A percentile compares a stretch with the other conserved stretches of the same genome.
Evolutionary conservation across 345 rosid species (phyloP).

Genomic region (Moricandia moricandioides): DNA sequence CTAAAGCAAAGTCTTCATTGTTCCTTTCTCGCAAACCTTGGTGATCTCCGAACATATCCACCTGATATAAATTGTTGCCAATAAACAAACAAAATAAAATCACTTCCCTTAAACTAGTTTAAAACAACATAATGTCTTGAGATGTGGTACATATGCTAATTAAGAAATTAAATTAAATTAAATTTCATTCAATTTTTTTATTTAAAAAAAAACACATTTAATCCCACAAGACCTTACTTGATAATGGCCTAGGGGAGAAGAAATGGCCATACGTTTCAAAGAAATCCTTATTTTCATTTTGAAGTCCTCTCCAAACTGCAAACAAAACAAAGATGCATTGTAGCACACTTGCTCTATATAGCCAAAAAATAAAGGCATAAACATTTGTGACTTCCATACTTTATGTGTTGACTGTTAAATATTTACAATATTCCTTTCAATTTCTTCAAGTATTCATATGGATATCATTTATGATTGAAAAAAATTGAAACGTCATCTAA

Average conservation of each 20-base stretch:
- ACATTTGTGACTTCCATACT: background rate
- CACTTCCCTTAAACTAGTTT: background rate
- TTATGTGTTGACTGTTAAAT: background rate
- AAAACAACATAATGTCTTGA: background rate
- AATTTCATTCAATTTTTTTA: background rate
- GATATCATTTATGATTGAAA: background rate
- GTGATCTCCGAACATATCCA: slow-evolving; percentile 33
- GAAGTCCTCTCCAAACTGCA: slow-evolving; percentile 78
- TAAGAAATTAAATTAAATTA: background rate
- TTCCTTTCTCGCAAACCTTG: slow-evolving; percentile 37
- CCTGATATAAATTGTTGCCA: slow-evolving; percentile 27
- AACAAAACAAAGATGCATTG: background rate
- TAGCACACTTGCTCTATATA: too few species aligned
- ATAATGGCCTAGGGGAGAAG: slow-evolving; percentile 39
- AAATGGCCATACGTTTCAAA: slow-evolving; percentile 52
- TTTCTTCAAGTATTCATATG: background rate
- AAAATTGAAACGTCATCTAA: background rate
- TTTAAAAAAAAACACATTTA: background rate
- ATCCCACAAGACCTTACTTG: slow-evolving; percentile 36
- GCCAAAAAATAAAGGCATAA: background rate
- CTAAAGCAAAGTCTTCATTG: slow-evolving; percentile 28
- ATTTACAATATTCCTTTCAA: background rate
- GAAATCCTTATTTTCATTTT: slow-evolving; percentile 66
- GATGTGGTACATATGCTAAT: background rate
- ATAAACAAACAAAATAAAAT: background rate